Conservation (phyloP, 129 eudicot species). For the Logfia minima region DNA sequence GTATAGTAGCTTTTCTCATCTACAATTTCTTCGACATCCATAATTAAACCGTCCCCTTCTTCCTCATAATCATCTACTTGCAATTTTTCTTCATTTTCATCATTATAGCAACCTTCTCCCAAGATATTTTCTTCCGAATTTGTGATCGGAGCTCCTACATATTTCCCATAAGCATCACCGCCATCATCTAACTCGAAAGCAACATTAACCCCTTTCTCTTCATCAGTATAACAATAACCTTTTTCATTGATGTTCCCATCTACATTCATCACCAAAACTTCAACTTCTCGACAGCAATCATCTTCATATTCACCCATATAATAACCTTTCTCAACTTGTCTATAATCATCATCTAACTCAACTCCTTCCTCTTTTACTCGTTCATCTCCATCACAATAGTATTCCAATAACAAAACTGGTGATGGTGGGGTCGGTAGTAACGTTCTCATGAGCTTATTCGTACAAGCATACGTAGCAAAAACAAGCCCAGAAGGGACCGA, state of each 20-base stretch:
- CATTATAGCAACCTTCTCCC: background rate
- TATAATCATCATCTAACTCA: background rate
- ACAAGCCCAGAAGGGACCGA: constrained; percentile 70
- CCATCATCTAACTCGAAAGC: constrained; percentile 5
- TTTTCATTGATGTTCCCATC: constrained; percentile 2
- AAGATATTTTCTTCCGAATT: background rate
- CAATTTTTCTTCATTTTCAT: background rate
- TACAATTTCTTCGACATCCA: background rate
- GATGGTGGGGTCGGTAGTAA: constrained; percentile 47
- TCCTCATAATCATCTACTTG: background rate
- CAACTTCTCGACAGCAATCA: background rate
- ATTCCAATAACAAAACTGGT: constrained; percentile 23
- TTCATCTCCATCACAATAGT: constrained; percentile 22
- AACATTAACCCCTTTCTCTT: constrained; percentile 7
- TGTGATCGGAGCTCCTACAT: background rate
- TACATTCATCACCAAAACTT: background rate
- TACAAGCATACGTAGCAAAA: constrained; percentile 58
- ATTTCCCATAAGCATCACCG: background rate
- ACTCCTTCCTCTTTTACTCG: constrained; percentile 20
- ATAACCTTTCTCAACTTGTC: background rate
- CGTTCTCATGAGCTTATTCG: constrained; percentile 59
- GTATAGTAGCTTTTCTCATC: background rate
- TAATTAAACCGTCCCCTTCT: background rate
- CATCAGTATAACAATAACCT: background rate
- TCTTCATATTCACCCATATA: constrained; percentile 1